Conservation (phyloP, 768 basidiomycete genomes). For the Amanita exitialis region DNA sequence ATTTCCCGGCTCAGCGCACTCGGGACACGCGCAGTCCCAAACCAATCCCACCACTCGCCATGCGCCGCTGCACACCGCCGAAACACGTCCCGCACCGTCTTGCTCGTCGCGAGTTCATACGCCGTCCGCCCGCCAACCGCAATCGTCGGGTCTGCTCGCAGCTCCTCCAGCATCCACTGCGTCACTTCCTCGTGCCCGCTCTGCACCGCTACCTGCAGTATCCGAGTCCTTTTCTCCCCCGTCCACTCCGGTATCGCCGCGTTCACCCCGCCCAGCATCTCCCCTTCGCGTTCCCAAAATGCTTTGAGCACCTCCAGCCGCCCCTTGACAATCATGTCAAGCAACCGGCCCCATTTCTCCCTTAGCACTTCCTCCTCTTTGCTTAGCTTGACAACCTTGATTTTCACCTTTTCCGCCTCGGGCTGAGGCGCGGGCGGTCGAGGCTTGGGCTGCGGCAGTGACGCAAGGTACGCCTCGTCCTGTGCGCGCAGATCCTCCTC, state of each 20-base stretch:
- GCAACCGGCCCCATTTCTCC: constrained; percentile 72
- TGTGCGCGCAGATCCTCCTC: constrained; percentile 76
- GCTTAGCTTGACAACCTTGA: constrained; percentile 39
- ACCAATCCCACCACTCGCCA: constrained; percentile 92
- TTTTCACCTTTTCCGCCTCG: constrained; percentile 35
- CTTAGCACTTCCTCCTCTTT: constrained; percentile 73
- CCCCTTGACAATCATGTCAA: constrained; percentile 90
- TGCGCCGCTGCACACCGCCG: constrained; percentile 73
- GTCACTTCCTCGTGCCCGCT: constrained; percentile 69
- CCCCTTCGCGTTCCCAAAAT: constrained; percentile 74
- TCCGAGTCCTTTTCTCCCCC: constrained; percentile 45
- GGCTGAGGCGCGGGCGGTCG: constrained; percentile 27
- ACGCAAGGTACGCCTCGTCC: constrained; percentile 85
- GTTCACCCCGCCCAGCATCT: constrained; percentile 49
- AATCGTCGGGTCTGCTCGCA: constrained; percentile 73
- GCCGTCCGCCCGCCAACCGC: constrained; percentile 55
- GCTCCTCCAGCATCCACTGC: constrained; percentile 70
- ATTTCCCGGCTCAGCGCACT: constrained; percentile 74
- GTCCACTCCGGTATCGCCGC: constrained; percentile 62
- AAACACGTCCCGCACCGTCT: constrained; percentile 74
- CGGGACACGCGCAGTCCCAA: constrained; percentile 73
- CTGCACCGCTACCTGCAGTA: constrained; percentile 70
- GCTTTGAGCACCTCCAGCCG: constrained; percentile 69
- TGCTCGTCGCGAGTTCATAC: constrained; percentile 77
- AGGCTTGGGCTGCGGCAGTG: constrained; percentile 73